Evolutionary conservation across 768 basidiomycete species (phyloP).

Genomic region (Leccinum disarticulatum): DNA sequence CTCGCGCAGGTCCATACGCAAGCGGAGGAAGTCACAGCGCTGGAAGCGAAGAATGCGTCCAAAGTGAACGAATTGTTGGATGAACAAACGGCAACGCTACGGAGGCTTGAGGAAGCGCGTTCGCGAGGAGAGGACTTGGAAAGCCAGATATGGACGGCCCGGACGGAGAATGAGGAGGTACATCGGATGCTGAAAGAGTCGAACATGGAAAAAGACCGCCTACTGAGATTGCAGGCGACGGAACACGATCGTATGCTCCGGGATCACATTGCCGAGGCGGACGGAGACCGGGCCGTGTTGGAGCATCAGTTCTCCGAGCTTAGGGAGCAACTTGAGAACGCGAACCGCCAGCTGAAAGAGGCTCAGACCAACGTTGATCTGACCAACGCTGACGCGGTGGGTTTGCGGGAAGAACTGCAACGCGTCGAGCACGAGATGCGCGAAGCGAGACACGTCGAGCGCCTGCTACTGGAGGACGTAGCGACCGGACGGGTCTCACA

Average conservation of each 20-base stretch:
- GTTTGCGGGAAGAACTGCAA: constrained; percentile 72
- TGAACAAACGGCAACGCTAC: constrained; percentile 72
- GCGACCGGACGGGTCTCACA: constrained; percentile 67
- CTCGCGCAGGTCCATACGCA: constrained; percentile 59
- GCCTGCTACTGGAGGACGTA: constrained; percentile 71
- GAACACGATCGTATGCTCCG: constrained; percentile 68
- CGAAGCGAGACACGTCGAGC: constrained; percentile 65
- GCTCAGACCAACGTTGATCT: constrained; percentile 60
- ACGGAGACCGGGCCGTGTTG: constrained; percentile 89
- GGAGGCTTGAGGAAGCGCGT: constrained; percentile 73
- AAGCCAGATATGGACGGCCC: constrained; percentile 66
- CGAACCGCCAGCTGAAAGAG: constrained; percentile 63
- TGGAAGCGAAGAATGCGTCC: constrained; percentile 62
- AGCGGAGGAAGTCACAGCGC: constrained; percentile 63
- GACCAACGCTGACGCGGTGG: constrained; percentile 62
- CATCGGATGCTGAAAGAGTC: constrained; percentile 67
- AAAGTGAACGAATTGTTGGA: constrained; percentile 67
- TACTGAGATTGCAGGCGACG: constrained; percentile 69
- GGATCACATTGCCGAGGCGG: constrained; percentile 90
- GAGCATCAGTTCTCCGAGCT: constrained; percentile 85
- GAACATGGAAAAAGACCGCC: constrained; percentile 73
- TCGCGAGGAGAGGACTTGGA: constrained; percentile 73
- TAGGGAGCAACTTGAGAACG: constrained; percentile 58
- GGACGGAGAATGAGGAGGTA: constrained; percentile 67
- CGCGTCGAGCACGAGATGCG: constrained; percentile 68